Base-by-base conservation (phyloP, 495 filamentous ascomycete genomes). In the Schizothecium vesticola region DNA sequence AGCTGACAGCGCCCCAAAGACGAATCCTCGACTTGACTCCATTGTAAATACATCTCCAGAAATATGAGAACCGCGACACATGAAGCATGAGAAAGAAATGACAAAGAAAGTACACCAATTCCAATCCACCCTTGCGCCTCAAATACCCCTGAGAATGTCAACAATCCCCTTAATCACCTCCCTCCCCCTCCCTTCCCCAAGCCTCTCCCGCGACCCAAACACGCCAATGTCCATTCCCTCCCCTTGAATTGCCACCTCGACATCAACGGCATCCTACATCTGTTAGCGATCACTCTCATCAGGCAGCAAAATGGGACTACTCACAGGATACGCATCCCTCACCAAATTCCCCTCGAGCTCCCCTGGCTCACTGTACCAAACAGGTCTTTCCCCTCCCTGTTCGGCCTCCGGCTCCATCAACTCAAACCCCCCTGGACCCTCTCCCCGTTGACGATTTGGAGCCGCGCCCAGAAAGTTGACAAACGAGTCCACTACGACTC, bases 401-500 rank as follows among this genome's bases (percentile, higher is more conserved):
- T 21, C 19, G n/a, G 0, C 3, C 61, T 25, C 33, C 0, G 21
- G 28, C 2, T 51, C 43, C 16, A 51, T 51, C 19, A 64, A 16
- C 8, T 23, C 23, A 10, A 26, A 3, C 8, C 3, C 4, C 21
- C 33, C 12, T 16, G 16, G 12, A 59, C 22, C 51, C 22, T 61
- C 57, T 10, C 13, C 22, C 13, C 10, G 5, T 0, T n/a, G 25
- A 16, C 28, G 64, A 21, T 25, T 10, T 22, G 33, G 31, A n/a
- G 23, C 43, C 11, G 81, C 67, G 63, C 76, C 77, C 26, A 89
- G 72, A 61, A 88, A 87, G 69, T 89, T 89, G 58, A 88, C 86
- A 75, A 83, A 86, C 7, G 78, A 79, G 65, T 83, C 76, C 6
- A 85, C 73, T 62, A 68, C 70, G 22, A 84, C 58, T 0, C 82